Base-by-base conservation (phyloP, 1,284 basidiomycete genomes). In the Puccinia coronata region DNA sequence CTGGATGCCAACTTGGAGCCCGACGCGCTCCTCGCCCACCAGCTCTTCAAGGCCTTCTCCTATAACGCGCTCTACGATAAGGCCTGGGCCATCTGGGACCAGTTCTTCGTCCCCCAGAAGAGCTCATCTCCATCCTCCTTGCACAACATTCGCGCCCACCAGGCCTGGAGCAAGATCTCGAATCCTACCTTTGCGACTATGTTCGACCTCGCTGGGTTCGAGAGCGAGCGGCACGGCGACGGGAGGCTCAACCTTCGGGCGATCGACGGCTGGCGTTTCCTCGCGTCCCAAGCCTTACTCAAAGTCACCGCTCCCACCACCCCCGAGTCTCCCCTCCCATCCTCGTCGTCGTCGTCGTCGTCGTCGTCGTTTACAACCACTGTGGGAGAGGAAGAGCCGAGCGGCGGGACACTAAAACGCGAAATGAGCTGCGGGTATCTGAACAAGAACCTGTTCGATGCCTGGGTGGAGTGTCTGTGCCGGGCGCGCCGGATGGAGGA, bases 41-140 rank as follows among this genome's bases (percentile, higher is more conserved):
- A 93, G 83, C 88, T 98, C 81, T 94, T 98, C 92, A 91, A 93
- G 85, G 92, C 93, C 0, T 98, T 97, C 87, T 91, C 92, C 83
- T 91, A 91, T 31, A 89, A 91, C 4, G 91, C 91, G 2, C 91
- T 90, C 79, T 92, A 91, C 82, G 87, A 87, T 0, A 91, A 92
- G 82, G 92, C 92, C 11, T 90, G 91, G 83, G 89, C 91, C 41
- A 89, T 97, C 16, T 98, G 95, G 94, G 91, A 94, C 82, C 89
- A 90, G 82, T 70, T 70, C 47, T 70, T 70, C 49, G 25, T 43
- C 4, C 41, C 43, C 0, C 67, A 6, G 23, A 23, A 16, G 1
- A 18, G 39, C 91, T 36, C 88, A 89, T 41, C 88, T 88, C 82
- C 20, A 71, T n/a, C n/a, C n/a, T n/a, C n/a, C n/a, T n/a, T n/a